These are phyloP conservation scores for Elymus sibiricus DNA, from an alignment of 176 grass and related monocot species.

Conservation along the genomic window DNA sequence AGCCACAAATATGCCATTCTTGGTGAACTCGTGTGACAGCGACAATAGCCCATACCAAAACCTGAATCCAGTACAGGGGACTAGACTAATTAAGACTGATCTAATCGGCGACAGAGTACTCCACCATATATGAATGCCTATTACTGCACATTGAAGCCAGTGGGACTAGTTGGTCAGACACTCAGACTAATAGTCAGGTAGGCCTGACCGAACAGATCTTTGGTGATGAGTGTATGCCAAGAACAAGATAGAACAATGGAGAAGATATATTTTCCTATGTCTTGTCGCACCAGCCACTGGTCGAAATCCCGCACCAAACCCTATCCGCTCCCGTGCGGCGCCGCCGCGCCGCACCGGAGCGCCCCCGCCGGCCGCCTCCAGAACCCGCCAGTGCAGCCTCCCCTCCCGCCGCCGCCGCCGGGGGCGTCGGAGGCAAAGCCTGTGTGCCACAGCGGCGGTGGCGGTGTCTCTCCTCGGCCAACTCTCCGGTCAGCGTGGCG, in stretches of 20 bases:
- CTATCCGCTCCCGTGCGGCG: too few relatives aligned
- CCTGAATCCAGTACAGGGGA: slow-evolving; percentile 22
- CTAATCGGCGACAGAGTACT: slow-evolving; percentile 9
- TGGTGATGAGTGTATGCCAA: background rate
- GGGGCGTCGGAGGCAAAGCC: too few relatives aligned
- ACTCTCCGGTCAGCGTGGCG: too few relatives aligned
- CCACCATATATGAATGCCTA: slow-evolving; percentile 18
- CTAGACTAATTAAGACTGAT: slow-evolving; percentile 16
- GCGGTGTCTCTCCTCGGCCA: too few relatives aligned
- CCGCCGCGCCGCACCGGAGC: too few relatives aligned
- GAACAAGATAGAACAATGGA: background rate
- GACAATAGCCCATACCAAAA: slow-evolving; percentile 16
- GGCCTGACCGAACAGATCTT: background rate
- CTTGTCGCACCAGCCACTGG: background rate
- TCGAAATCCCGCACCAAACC: too few relatives aligned
- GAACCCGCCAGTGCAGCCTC: too few relatives aligned
- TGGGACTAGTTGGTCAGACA: background rate
- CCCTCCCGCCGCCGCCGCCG: too few relatives aligned
- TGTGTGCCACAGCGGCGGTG: too few relatives aligned
- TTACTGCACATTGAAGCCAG: slow-evolving; percentile 22
- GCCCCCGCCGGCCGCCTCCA: too few relatives aligned
- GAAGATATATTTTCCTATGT: background rate
- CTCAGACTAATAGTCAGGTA: slow-evolving; percentile 2
- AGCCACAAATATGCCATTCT: background rate
- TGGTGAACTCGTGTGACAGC: background rate